These are phyloP conservation scores for Ambrosia hybrid DNA, from an alignment of 140 eudicot genomes.

Conservation along the genomic window DNA sequence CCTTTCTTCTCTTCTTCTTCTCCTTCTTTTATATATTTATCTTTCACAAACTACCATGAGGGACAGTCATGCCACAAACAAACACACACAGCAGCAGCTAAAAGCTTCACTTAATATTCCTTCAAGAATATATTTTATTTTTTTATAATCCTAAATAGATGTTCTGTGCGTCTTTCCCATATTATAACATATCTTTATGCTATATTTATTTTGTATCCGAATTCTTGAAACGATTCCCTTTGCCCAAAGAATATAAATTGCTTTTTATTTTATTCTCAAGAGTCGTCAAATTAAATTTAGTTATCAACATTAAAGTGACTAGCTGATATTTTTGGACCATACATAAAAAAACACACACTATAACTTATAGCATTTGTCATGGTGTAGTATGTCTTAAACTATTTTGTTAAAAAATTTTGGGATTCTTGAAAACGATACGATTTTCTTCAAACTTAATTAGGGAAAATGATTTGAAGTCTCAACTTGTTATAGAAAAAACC, in stretches of 20 bases:
- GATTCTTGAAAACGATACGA: neutral
- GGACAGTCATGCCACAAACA: constrained; percentile 45
- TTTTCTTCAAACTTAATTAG: neutral
- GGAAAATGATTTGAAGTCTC: neutral
- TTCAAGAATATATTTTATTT: constrained; percentile 6
- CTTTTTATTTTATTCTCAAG: constrained; percentile 12
- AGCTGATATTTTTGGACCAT: neutral
- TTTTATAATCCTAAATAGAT: constrained; percentile 20
- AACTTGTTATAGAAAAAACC: neutral
- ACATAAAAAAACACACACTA: neutral
- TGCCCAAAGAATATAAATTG: constrained; percentile 16
- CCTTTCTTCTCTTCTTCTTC: constrained; percentile 34
- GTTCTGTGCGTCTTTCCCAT: constrained; percentile 17
- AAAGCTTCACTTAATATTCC: constrained; percentile 43
- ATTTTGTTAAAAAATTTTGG: neutral
- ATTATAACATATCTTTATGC: constrained; percentile 23
- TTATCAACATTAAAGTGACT: neutral
- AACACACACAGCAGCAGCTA: constrained; percentile 30
- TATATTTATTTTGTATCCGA: neutral
- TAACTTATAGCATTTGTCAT: neutral
- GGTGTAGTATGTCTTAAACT: neutral
- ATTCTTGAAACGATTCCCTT: constrained; percentile 29
- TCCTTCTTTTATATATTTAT: constrained; percentile 12
- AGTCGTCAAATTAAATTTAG: constrained; percentile 3
- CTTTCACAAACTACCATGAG: constrained; percentile 47